Conservation (phyloP, 140 eudicot species). For the Oenanthe javanica region DNA sequence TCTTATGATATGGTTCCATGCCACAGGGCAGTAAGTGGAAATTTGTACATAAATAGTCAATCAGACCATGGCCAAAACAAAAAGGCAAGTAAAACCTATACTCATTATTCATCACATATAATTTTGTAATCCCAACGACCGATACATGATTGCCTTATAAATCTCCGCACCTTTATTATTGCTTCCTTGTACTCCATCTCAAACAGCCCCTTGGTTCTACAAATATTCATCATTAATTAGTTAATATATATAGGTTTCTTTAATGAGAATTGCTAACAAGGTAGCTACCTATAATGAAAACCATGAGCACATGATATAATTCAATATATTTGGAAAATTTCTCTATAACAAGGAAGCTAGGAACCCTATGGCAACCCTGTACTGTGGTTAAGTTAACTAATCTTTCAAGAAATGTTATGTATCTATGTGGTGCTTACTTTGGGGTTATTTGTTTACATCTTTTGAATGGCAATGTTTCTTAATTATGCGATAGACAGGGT, state of each 20-base stretch:
- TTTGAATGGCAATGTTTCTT: not conserved
- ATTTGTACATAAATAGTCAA: not conserved
- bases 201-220: not conserved
- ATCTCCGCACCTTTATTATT: not conserved
- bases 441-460: not conserved
- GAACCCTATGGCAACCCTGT: not conserved
- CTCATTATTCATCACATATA: not conserved
- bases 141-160: not conserved
- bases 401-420: not conserved
- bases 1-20: not conserved
- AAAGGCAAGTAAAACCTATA: not conserved
- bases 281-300: no score
- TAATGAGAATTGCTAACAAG: not conserved
- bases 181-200: not conserved
- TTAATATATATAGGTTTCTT: not conserved
- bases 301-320: not conserved
- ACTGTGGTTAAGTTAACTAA: not conserved
- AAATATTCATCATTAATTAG: not conserved
- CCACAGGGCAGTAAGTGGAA: not conserved
- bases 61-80: not conserved
- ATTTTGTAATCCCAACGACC: not conserved
- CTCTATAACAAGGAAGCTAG: not conserved
- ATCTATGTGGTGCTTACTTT: not conserved
- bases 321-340: not conserved
- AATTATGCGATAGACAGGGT: not conserved